Evolutionary conservation across 495 filamentous ascomycete species (phyloP).

Genomic region (Penicillium manginii): DNA sequence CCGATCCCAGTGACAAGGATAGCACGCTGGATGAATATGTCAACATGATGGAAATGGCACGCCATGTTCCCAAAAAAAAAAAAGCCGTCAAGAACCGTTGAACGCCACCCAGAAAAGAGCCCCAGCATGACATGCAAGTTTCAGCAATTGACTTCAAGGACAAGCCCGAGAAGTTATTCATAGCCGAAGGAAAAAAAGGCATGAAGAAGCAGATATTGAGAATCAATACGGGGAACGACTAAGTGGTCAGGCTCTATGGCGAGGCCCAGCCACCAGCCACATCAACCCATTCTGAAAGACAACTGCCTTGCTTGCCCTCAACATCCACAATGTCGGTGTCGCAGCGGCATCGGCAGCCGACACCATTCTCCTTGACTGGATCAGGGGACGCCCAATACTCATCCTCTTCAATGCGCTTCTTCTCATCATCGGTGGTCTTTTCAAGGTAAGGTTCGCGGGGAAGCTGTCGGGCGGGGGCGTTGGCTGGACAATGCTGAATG

Average conservation of each 20-base stretch:
- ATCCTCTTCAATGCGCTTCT: constrained; percentile 89
- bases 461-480: constrained; percentile 89
- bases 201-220: constrained; percentile 33
- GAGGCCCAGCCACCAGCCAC: constrained; percentile 94
- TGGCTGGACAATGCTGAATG: constrained; percentile 97
- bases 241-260: constrained; percentile 45
- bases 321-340: constrained; percentile 99
- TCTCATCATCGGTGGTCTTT: constrained; percentile 80
- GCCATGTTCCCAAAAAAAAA: constrained; percentile 41
- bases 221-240: constrained; percentile 40
- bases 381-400: constrained; percentile 94
- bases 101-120: constrained; percentile 49
- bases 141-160: constrained; percentile 41
- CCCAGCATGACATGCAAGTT: constrained; percentile 43
- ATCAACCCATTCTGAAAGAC: constrained; percentile 95
- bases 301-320: constrained; percentile 95
- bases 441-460: constrained; percentile 82
- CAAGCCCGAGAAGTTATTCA: constrained; percentile 41
- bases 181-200: constrained; percentile 39
- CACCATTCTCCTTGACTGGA: constrained; percentile 88
- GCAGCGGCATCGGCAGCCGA: constrained; percentile 94
- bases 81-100: constrained; percentile 49
- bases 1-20: constrained; percentile 38
- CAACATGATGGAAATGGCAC: constrained; percentile 45
- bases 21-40: constrained; percentile 50